Percentiles rank a stretch among this genome's conserved stretches.
Conservation (phyloP, 2,329 filamentous ascomycete genomes). For the Colletotrichum trifolii region DNA sequence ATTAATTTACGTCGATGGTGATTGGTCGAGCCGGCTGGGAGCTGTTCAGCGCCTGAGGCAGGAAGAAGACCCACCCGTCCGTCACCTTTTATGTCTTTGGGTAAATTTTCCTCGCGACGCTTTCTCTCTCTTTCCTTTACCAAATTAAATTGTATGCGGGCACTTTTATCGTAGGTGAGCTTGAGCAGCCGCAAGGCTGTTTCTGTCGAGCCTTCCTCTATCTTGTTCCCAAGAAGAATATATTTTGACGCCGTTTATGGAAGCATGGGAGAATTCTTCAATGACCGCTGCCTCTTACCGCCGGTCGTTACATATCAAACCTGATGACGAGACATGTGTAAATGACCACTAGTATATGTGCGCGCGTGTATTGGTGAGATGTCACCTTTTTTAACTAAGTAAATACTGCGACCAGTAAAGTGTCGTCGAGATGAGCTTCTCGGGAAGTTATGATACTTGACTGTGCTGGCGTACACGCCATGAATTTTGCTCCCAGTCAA, state of each 20-base stretch:
- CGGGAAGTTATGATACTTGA: neutral
- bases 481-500: too few species aligned
- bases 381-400: neutral
- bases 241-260: slow-evolving; percentile 74
- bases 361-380: neutral
- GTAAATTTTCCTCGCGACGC: slow-evolving; percentile 36
- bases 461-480: too few species aligned
- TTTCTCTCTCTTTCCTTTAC: slow-evolving; percentile 52
- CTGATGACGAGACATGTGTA: slow-evolving; percentile 3
- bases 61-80: slow-evolving; percentile 3
- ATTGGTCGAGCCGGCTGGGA: slow-evolving; percentile 49
- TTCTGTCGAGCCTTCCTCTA: slow-evolving; percentile 76
- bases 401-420: neutral
- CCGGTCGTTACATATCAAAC: slow-evolving; percentile 72
- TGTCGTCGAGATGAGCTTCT: neutral
- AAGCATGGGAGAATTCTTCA: slow-evolving; percentile 74
- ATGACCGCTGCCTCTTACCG: slow-evolving; percentile 78
- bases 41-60: slow-evolving; percentile 51
- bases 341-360: neutral
- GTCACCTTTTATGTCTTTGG: slow-evolving; percentile 23
- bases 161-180: slow-evolving; percentile 78
- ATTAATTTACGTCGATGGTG: slow-evolving; percentile 57
- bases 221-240: slow-evolving; percentile 72
- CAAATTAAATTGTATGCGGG: slow-evolving; percentile 71
- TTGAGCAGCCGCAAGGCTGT: slow-evolving; percentile 59